phyloP scores from a whole-genome alignment of 2,329 filamentous ascomycete species.

The Stemphylium vesicarium region DNA sequence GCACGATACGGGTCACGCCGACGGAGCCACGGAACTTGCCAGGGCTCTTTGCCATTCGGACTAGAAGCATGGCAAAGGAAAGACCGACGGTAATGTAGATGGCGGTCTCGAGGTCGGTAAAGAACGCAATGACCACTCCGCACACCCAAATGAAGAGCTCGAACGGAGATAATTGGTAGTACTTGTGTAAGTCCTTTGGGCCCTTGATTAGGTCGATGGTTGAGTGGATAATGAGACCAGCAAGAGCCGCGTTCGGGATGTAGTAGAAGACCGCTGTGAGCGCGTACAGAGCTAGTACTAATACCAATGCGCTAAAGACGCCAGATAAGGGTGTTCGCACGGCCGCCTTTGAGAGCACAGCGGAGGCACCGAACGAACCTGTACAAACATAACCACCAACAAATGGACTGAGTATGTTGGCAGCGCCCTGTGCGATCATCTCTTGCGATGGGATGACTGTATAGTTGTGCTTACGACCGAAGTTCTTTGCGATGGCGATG shows the following conservation, averaged over 20 bases:
- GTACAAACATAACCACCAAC: conserved; percentile 87
- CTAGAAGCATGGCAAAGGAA: conserved; percentile 78
- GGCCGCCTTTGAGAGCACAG: conserved; percentile 93
- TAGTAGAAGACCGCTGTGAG: conserved; percentile 88
- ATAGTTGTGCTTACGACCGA: conserved; percentile 91
- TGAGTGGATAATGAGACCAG: conserved; percentile 91
- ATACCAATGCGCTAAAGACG: conserved; percentile 80
- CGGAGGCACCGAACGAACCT: conserved; percentile 90
- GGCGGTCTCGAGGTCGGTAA: conserved; percentile 83
- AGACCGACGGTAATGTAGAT: conserved; percentile 83
- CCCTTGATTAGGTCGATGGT: conserved; percentile 88
- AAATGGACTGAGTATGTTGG: conserved; percentile 86
- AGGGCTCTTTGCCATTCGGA: conserved; percentile 58
- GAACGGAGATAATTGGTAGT: conserved; percentile 87
- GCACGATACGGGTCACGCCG: conserved; percentile 25
- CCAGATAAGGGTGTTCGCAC: conserved; percentile 88
- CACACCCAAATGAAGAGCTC: conserved; percentile 90
- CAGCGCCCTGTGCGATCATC: conserved; percentile 87
- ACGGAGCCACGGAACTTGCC: conserved; percentile 33
- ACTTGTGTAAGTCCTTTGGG: conserved; percentile 86
- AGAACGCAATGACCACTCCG: conserved; percentile 85
- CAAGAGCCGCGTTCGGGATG: conserved; percentile 79
- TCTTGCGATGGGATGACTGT: conserved; percentile 92
- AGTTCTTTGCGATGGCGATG: conserved; percentile 94
- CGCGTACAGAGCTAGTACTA: conserved; percentile 85